Evolutionary conservation across 768 basidiomycete species (phyloP).

Genomic region (Xerocomus spinulosus): DNA sequence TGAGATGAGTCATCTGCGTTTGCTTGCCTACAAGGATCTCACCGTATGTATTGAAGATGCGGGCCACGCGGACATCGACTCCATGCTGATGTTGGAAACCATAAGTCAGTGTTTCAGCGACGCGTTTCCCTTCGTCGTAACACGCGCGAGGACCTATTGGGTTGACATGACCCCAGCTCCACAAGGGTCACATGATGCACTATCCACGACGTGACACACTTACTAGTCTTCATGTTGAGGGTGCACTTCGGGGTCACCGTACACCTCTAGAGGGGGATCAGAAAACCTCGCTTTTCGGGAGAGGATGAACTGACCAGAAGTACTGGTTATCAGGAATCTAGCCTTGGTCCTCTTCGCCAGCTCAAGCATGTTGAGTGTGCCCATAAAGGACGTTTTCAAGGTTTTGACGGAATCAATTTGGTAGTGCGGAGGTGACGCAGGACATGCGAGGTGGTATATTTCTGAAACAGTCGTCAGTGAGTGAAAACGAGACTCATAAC

Average conservation of each 20-base stretch:
- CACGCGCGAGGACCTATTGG: conserved; percentile 98
- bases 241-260: conserved; percentile 97
- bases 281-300: not conserved
- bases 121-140: conserved; percentile 99
- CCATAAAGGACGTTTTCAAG: conserved; percentile 97
- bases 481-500: too few relatives aligned
- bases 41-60: conserved; percentile 98
- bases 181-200: conserved; percentile 14
- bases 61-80: conserved; percentile 93
- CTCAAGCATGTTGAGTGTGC: conserved; percentile 97
- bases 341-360: conserved; percentile 97
- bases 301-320: conserved; percentile 60
- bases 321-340: conserved; percentile 92
- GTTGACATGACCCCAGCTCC: conserved; percentile 97
- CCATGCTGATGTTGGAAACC: conserved; percentile 93
- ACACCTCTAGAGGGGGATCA: conserved; percentile 63
- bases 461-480: conserved; percentile 41
- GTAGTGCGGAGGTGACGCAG: conserved; percentile 95
- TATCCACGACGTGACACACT: conserved; percentile 26
- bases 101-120: conserved; percentile 96
- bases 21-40: conserved; percentile 3
- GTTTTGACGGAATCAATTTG: conserved; percentile 98
- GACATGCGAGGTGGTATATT: conserved; percentile 98
- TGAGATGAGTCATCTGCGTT: not conserved
- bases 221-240: conserved; percentile 95